Base-by-base conservation (phyloP, 768 basidiomycete genomes). In the Suillus ampliporus region DNA sequence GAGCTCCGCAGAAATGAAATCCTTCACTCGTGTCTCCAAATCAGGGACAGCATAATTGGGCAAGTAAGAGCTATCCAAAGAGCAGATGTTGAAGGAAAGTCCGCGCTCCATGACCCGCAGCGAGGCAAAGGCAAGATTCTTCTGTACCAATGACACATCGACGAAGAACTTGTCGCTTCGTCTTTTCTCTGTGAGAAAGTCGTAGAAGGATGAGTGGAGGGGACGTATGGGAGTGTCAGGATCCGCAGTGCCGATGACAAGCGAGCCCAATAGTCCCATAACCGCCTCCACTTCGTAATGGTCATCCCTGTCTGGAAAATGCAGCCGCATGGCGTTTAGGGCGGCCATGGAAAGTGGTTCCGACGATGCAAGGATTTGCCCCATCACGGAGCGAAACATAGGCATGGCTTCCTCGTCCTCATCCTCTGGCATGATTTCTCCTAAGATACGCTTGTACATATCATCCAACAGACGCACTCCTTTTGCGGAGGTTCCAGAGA, bases 1-100 rank as follows among this genome's bases (percentile, higher is more conserved):
- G 3, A 65, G 50, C 50, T 50, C 34, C 11, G 19, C 23, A 2
- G 66, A n/a, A 19, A 65, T 63, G 35, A 34, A 59, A 11, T 26
- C n/a, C 11, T 60, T 35, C 13, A 63, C 31, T 17, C 59, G 48
- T 21, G 21, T 40, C 7, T 31, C 37, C 13, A 53, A 26, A 50
- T 52, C 53, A n/a, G 28, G 21, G 17, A 77, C 58, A 17, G 77
- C 69, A 34, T 52, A 57, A 60, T 80, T 77, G 7, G 44, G 63
- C 7, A 68, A 28, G 57, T 73, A 71, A 2, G 78, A 79, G 14
- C 66, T 73, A 43, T 69, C 63, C 17, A 80, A 59, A 10, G 72
- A 44, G 65, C 73, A 76, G 15, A 80, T 77, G 58, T 80, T 77
- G 68, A 80, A 80, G 52, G 61, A 60, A 15, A 80, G 69, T 14